Evolutionary conservation across 176 grass and related monocot species (phyloP), one percentile per base, ranked within the genome.

Genomic region (Eleusine indica): DNA sequence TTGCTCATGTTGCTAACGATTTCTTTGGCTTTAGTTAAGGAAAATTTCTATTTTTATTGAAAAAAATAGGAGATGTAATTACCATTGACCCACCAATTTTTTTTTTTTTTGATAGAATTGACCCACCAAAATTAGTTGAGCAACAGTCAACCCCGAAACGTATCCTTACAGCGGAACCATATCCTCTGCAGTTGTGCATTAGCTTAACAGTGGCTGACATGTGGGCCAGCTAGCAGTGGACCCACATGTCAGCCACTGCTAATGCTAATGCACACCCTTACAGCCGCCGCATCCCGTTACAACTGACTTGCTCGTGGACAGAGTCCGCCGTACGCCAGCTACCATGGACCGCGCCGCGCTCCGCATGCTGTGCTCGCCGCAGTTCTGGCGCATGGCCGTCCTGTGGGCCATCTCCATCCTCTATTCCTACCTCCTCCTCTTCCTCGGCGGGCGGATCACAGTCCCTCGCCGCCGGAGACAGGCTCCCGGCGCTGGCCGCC

Each of bases 361-460:
- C 51, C 74, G 80, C 67, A 90, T 93, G 88, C 3, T 95, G 6
- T 76, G 76, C 56, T 88, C 89, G 30, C 8, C 65, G 64, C 75
- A 98, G 82, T 95, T 95, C 82, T 98, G 95, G 96, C 84, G 91
- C 60, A 95, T 95, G 93, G 96, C 85, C 30, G 35, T 98, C 35
- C 43, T 87, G 13, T 93, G 96, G 96, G 80, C 80, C 51, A 10
- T 88, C 22, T 90, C 89, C 58, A 81, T 98, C 74, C 56, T 98
- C 68, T 74, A 88, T 69, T 98, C 96, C 46, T 82, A 90, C 76
- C 16, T 95, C 73, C 87, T 83, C 82, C 76, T 90, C 40, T 44
- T 93, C 18, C 57, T 90, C 32, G 30, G 68, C 51, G 75, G 73
- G 73, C 48, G 39, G 40, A 15, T 43, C 37, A 32, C 70, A 39